Evolutionary conservation across 768 basidiomycete species (phyloP), one percentile per base, ranked within the genome.

Genomic region (Pisolithus microcarpus): DNA sequence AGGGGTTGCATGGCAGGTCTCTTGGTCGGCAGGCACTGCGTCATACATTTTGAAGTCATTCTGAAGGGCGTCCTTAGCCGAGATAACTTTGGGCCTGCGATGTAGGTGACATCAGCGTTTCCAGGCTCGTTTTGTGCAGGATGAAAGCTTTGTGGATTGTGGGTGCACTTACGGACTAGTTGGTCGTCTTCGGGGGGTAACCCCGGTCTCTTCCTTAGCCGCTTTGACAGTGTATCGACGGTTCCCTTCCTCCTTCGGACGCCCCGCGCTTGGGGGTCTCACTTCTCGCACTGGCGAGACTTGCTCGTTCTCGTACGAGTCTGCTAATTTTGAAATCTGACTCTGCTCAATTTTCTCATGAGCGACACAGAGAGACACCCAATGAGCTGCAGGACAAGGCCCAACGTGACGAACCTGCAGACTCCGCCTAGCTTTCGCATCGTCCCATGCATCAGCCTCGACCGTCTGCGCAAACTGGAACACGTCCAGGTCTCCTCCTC

Each of bases 381-480:
- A 18, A n/a, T 23, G 15, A 16, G 8, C 15, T 15, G 43, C 8
- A n/a, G 15, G 15, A 30, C 28, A 37, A 38, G 36, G 30, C 5
- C 26, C 15, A 42, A 7, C 21, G 8, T n/a, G 31, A 62, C 70
- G 47, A 44, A 86, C 88, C 73, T 87, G 79, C 16, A 91, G 75
- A 38, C 73, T 77, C 59, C 77, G 76, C 57, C 80, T 75, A 47
- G 70, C 65, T 52, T 70, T 64, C 43, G 75, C 77, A 61, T 87
- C 79, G 39, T 83, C 72, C 86, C 85, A 90, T 28, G 73, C 79
- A 31, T 74, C 75, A 24, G 75, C 70, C 56, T 90, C 88, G 18
- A 91, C 81, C 0, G 88, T 91, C 59, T 84, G 82, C 0, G 85
- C 86, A 65, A 87, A 89, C 62, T 89, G 82, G 58, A 91, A 91